phyloP scores from a whole-genome alignment of 2,329 filamentous ascomycete species.

The Plectosphaerella sp. region DNA sequence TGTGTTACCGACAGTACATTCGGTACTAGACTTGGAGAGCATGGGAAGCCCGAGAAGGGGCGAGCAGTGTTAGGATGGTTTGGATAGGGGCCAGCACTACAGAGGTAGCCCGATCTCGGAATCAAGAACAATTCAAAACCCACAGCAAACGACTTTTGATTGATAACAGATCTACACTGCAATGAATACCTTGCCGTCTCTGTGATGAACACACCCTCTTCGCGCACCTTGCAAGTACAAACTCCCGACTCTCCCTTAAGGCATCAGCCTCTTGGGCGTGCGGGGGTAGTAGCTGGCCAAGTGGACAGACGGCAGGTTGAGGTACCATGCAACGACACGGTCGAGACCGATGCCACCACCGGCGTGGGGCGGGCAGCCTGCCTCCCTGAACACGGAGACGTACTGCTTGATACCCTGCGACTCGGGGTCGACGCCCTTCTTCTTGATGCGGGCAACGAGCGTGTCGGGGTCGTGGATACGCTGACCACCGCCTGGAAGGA shows the following conservation, averaged over 20 bases:
- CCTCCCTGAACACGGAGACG: conserved; percentile 73
- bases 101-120: no score
- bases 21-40: no score
- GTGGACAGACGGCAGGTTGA: conserved; percentile 56
- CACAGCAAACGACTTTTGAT: no score
- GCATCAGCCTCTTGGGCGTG: conserved; percentile 55
- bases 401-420: conserved; percentile 81
- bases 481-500: conserved; percentile 53
- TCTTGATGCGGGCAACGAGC: conserved; percentile 73
- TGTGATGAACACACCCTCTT: no score
- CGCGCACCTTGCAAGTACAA: no score
- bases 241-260: conserved; percentile 25
- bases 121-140: no score
- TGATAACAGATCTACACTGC: no score
- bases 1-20: no score
- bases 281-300: conserved; percentile 54
- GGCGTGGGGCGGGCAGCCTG: conserved; percentile 84
- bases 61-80: no score
- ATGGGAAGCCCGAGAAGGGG: no score
- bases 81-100: no score
- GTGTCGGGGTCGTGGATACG: conserved; percentile 78
- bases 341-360: conserved; percentile 88
- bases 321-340: conserved; percentile 69
- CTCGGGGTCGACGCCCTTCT: conserved; percentile 75
- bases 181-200: no score